These are phyloP conservation scores for Arxiozyma slooffiae DNA, from an alignment of 1,139 yeast species.

Conservation along the genomic window DNA sequence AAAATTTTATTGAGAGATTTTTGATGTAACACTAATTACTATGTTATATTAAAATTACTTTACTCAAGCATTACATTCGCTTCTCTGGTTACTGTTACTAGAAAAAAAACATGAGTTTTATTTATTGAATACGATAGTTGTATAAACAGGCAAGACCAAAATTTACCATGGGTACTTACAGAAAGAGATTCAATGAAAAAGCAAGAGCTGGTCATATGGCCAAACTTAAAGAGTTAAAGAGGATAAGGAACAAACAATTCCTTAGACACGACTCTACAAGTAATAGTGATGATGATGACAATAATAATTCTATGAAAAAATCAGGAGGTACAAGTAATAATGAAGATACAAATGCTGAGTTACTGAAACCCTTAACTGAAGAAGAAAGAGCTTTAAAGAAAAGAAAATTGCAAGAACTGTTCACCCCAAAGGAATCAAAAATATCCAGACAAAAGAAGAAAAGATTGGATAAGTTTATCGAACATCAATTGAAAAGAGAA, in stretches of 20 bases:
- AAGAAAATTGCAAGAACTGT: slow-evolving; percentile 47
- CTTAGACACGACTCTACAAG: slow-evolving; percentile 34
- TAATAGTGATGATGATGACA: slow-evolving; percentile 33
- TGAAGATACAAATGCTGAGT: slow-evolving; percentile 51
- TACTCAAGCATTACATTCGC: background rate
- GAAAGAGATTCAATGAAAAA: slow-evolving; percentile 74
- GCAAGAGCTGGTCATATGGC: slow-evolving; percentile 81
- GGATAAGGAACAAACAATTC: slow-evolving; percentile 60
- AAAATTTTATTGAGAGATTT: background rate
- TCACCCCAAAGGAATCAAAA: slow-evolving; percentile 50
- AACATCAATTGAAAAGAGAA: slow-evolving; percentile 81
- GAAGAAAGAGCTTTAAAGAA: slow-evolving; percentile 58
- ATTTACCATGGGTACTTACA: slow-evolving; percentile 61
- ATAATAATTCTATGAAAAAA: slow-evolving; percentile 10
- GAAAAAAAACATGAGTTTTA: no score
- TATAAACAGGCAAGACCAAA: background rate
- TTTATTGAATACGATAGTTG: no score
- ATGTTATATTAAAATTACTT: no score
- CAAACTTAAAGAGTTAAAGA: slow-evolving; percentile 61
- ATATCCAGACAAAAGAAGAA: slow-evolving; percentile 67
- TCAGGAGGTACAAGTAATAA: slow-evolving; percentile 18
- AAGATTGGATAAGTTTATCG: slow-evolving; percentile 66
- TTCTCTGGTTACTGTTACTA: background rate
- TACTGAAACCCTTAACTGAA: slow-evolving; percentile 40
- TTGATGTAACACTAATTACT: no score